Base-by-base conservation (phyloP, 441 rosid species). In the Iberis amara region DNA sequence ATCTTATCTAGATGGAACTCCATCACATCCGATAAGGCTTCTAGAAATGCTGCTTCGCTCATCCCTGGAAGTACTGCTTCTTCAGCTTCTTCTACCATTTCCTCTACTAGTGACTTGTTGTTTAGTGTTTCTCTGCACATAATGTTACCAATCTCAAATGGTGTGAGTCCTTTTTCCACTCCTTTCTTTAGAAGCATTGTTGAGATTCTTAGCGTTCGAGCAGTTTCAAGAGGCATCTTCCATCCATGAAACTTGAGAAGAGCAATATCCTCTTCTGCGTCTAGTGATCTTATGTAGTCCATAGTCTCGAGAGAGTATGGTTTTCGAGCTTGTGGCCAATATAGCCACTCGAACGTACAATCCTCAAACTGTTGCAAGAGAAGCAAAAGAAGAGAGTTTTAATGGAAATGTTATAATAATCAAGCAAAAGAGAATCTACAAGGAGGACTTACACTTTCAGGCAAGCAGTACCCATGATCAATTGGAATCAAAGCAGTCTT, bases 171-270 rank as follows among this genome's bases (percentile, higher is more conserved):
- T 68, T 71, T 77, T 45, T 75, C 77, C 6, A 72, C 96, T 40
- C 90, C 96, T 66, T 87, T 87, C 73, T 84, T 84, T 57, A 87
- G 48, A 14, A 87, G 90, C 94, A 87, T 82, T 37, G 94, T 82
- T 31, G 94, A 84, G 40, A 87, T 64, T 57, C 71, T 70, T 11
- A 82, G 73, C 0, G 79, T 79, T 32, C 77, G 71, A 54, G 90
- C 88, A 4, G 80, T 71, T 55, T 64, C 55, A 14, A 49, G 0
- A 4, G 88, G 80, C 52, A 84, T 54, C 47, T 80, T 74, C 96
- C 94, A 87, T 51, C 94, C 94, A 62, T 79, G 79, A 33, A 60
- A 67, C 75, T 70, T 76, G 56, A 87, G 40, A 41, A 80, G 81
- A 46, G 66, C 68, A 24, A 84, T 80, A 69, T 87, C 94, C 68